Percentiles rank a stretch among this genome's conserved stretches.
phyloP scores from a whole-genome alignment of 169 alveolate species.

The Prorocentrum cordatum region DNA sequence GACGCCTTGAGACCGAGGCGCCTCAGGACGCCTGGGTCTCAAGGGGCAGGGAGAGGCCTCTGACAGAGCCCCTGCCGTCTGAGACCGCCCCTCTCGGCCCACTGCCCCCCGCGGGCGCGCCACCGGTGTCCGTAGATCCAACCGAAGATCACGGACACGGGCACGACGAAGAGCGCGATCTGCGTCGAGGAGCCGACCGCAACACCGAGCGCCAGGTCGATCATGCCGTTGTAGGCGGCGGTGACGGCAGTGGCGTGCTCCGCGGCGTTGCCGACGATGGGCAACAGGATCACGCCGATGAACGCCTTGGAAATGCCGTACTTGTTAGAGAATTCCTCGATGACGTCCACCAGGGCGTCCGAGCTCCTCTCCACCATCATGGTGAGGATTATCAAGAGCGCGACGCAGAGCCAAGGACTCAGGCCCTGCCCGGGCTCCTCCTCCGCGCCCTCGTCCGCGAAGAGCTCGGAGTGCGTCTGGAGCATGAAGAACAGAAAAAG shows the following conservation, averaged over 20 bases:
- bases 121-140: too few species aligned
- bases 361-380: too few species aligned
- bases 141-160: slow-evolving; percentile 75
- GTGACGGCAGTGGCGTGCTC: slow-evolving; percentile 81
- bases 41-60: too few species aligned
- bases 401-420: too few species aligned
- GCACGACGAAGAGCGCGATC: slow-evolving; percentile 80
- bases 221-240: slow-evolving; percentile 78
- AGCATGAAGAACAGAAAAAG: slow-evolving; percentile 75
- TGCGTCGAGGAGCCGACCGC: slow-evolving; percentile 81
- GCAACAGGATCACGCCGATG: slow-evolving; percentile 80
- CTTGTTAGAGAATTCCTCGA: too few species aligned
- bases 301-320: slow-evolving; percentile 13
- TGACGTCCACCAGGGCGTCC: slow-evolving; percentile 75
- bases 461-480: slow-evolving; percentile 76
- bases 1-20: too few species aligned
- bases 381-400: too few species aligned
- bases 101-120: too few species aligned
- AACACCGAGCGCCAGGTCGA: slow-evolving; percentile 76
- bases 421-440: too few species aligned
- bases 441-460: slow-evolving; percentile 73
- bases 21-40: too few species aligned
- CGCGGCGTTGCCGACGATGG: slow-evolving; percentile 80
- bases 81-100: too few species aligned
- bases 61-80: too few species aligned